Conservation (phyloP, 2,329 filamentous ascomycete genomes). For the Botrytis hyacinthi region DNA sequence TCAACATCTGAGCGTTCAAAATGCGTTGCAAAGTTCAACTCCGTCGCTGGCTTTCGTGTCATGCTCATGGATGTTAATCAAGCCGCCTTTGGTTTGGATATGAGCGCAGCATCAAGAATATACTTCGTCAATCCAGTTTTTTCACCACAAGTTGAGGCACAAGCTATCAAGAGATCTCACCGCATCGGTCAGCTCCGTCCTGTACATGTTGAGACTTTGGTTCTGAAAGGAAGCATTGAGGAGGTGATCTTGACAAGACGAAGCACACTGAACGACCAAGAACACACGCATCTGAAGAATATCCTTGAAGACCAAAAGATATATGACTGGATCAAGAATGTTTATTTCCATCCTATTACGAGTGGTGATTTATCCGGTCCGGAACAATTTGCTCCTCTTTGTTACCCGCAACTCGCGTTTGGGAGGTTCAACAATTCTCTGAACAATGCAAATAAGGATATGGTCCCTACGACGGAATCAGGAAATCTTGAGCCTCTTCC, state of each 20-base stretch:
- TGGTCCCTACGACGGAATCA: neutral
- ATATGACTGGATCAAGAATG: constrained; percentile 58
- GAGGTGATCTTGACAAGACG: constrained; percentile 61
- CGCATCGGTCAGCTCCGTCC: constrained; percentile 78
- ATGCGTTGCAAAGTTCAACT: constrained; percentile 77
- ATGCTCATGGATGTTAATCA: constrained; percentile 89
- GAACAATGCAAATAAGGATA: neutral
- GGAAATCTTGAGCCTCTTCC: neutral
- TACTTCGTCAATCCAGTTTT: constrained; percentile 89
- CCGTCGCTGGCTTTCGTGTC: constrained; percentile 50
- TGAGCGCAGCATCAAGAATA: constrained; percentile 77
- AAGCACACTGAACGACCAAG: constrained; percentile 42
- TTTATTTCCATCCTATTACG: constrained; percentile 44
- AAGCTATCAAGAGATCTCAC: constrained; percentile 87
- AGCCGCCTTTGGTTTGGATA: constrained; percentile 83
- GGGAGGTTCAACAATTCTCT: neutral
- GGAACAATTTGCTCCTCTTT: constrained; percentile 50
- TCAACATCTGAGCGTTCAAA: constrained; percentile 61
- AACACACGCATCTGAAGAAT: constrained; percentile 54
- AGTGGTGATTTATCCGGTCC: constrained; percentile 32
- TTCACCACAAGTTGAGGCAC: constrained; percentile 79
- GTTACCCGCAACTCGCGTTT: constrained; percentile 50
- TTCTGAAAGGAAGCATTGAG: constrained; percentile 77
- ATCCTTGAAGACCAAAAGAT: constrained; percentile 58
- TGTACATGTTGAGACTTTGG: constrained; percentile 82